Conservation (phyloP, 768 basidiomycete species). For the Calocybe indica region DNA sequence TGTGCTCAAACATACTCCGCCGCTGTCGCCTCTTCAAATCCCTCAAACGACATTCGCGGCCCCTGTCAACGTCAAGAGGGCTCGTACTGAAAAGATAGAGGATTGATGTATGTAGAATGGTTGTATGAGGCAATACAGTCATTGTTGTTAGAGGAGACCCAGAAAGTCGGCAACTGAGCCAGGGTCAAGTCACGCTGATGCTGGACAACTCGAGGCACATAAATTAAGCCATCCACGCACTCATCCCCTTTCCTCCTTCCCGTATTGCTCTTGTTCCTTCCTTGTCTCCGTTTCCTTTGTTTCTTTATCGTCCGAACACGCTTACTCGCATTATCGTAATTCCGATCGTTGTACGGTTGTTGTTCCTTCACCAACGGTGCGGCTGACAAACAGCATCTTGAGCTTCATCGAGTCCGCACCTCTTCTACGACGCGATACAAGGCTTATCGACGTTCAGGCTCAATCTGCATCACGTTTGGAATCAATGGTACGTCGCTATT, state of each 20-base stretch:
- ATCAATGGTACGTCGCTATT: constrained; percentile 2
- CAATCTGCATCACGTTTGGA: not conserved
- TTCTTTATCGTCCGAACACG: not conserved
- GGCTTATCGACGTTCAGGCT: constrained; percentile 1
- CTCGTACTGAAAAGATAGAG: too few species aligned
- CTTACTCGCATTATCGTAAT: not conserved
- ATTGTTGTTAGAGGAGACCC: not conserved
- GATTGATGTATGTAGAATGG: too few species aligned
- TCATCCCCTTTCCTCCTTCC: too few species aligned
- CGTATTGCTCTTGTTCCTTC: not conserved
- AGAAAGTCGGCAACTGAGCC: constrained; percentile 2
- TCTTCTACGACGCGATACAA: constrained; percentile 30
- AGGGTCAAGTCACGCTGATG: constrained; percentile 12
- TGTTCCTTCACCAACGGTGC: too few species aligned
- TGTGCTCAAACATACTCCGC: too few species aligned
- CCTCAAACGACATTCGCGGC: too few species aligned
- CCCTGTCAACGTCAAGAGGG: too few species aligned
- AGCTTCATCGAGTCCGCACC: constrained; percentile 2
- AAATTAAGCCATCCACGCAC: constrained; percentile 9
- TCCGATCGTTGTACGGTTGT: too few species aligned
- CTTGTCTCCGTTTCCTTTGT: not conserved
- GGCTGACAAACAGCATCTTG: constrained; percentile 1
- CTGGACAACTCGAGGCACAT: constrained; percentile 12
- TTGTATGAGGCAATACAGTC: not conserved
- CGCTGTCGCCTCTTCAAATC: too few species aligned